Percentiles rank a stretch among this genome's conserved stretches.
Conservation (phyloP, 2,329 filamentous ascomycete genomes). For the Pseudogymnoascus sp. region DNA sequence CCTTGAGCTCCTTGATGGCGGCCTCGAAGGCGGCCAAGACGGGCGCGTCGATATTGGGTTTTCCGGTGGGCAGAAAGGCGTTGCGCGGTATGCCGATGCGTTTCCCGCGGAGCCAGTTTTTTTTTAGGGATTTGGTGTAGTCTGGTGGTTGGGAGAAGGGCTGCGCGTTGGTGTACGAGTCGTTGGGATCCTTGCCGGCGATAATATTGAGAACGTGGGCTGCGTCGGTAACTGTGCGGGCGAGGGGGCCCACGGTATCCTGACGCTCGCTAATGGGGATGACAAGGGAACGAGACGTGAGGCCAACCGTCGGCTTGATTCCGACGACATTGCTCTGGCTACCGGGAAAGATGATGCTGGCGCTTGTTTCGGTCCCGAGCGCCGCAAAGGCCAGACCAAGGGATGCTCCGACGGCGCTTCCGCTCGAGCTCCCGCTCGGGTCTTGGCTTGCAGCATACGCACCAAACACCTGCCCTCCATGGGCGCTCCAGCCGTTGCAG, state of each 20-base stretch:
- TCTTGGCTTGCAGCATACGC: slow-evolving; percentile 55
- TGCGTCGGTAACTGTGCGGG: slow-evolving; percentile 56
- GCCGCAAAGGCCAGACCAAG: slow-evolving; percentile 51
- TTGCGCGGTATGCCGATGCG: slow-evolving; percentile 59
- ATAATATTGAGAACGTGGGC: slow-evolving; percentile 55
- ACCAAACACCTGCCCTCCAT: slow-evolving; percentile 52
- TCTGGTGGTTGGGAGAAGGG: slow-evolving; percentile 47
- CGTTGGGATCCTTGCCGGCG: slow-evolving; percentile 48
- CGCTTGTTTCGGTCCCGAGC: slow-evolving; percentile 56
- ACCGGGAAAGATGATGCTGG: slow-evolving; percentile 51
- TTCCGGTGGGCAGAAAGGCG: slow-evolving; percentile 35
- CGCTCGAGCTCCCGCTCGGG: slow-evolving; percentile 52
- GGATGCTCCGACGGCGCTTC: slow-evolving; percentile 51
- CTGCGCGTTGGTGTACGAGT: slow-evolving; percentile 57
- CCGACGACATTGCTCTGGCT: slow-evolving; percentile 51
- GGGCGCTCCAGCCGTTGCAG: slow-evolving; percentile 55
- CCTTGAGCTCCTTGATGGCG: slow-evolving; percentile 42
- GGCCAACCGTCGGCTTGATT: slow-evolving; percentile 57
- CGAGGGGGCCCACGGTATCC: slow-evolving; percentile 58
- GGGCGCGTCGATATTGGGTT: slow-evolving; percentile 27
- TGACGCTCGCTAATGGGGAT: slow-evolving; percentile 57
- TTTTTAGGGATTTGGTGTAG: slow-evolving; percentile 51
- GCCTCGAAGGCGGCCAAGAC: slow-evolving; percentile 47
- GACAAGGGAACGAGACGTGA: slow-evolving; percentile 52
- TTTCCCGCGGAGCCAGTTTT: slow-evolving; percentile 43